These are phyloP conservation scores for Colletotrichum sp. DNA, from an alignment of 2,329 filamentous ascomycete species.

Conservation along the genomic window DNA sequence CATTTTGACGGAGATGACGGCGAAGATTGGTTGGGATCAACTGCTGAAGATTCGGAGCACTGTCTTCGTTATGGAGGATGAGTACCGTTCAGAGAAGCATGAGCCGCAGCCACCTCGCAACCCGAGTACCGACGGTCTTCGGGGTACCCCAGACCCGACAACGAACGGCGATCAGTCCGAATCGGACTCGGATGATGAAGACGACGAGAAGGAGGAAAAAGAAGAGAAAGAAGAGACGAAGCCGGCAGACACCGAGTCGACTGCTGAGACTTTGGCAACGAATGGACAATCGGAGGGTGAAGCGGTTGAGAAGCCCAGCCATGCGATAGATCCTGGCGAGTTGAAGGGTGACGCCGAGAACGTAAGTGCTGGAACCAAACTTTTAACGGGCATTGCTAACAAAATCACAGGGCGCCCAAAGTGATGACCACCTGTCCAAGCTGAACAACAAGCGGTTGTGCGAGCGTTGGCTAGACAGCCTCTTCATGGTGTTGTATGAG, in stretches of 20 bases:
- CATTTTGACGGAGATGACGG: conserved; percentile 92
- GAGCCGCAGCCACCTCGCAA: conserved; percentile 68
- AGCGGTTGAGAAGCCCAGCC: conserved; percentile 76
- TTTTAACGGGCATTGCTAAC: conserved; percentile 23
- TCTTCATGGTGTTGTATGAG: conserved; percentile 99
- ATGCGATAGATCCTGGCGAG: conserved; percentile 78
- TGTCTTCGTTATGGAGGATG: conserved; percentile 99
- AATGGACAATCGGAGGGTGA: conserved; percentile 41
- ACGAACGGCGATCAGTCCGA: conserved; percentile 50
- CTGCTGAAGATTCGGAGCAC: conserved; percentile 92
- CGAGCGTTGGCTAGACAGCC: conserved; percentile 95
- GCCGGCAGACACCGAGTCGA: conserved; percentile 29
- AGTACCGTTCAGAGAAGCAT: conserved; percentile 89
- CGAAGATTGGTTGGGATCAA: conserved; percentile 97
- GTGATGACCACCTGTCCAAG: conserved; percentile 79
- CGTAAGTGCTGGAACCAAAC: conserved; percentile 44
- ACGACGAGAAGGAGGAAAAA: conserved; percentile 36
- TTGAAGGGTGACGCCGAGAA: conserved; percentile 78
- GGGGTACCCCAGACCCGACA: conserved; percentile 68
- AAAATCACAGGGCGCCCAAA: conserved; percentile 58
- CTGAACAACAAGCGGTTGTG: conserved; percentile 98
- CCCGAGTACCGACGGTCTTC: conserved; percentile 80
- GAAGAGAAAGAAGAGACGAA: conserved; percentile 41
- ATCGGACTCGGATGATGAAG: conserved; percentile 11
- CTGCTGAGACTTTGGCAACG: conserved; percentile 30